phyloP scores from a whole-genome alignment of 1,284 basidiomycete species.

The Boletellus dicymbophilus region DNA sequence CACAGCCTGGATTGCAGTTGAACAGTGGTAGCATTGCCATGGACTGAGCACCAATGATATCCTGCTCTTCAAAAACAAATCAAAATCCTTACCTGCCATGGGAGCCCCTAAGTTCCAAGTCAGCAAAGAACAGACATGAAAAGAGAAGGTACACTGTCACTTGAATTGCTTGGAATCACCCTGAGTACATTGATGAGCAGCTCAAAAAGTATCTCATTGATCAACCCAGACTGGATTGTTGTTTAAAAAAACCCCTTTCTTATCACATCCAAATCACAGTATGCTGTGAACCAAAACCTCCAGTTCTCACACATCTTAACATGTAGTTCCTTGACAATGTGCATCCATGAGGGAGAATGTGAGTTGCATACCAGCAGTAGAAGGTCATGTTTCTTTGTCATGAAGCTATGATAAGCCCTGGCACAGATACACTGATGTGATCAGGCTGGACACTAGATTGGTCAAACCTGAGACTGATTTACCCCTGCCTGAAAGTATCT shows the following conservation, averaged over 20 bases:
- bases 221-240: conserved; percentile 50
- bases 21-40: conserved; percentile 78
- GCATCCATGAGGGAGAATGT: too few species aligned
- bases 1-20: conserved; percentile 74
- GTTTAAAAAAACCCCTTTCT: conserved; percentile 68
- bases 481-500: too few species aligned
- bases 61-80: conserved; percentile 55
- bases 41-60: conserved; percentile 70
- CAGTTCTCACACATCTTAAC: conserved; percentile 56
- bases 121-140: neutral
- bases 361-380: too few species aligned
- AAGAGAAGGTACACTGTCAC: conserved; percentile 34
- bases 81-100: conserved; percentile 45
- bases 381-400: too few species aligned
- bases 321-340: conserved; percentile 51
- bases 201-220: conserved; percentile 55
- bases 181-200: conserved; percentile 66
- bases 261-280: conserved; percentile 69
- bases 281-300: conserved; percentile 70
- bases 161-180: conserved; percentile 60
- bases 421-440: too few species aligned
- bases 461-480: too few species aligned
- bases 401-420: too few species aligned
- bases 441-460: too few species aligned
- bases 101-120: conserved; percentile 11